These are phyloP conservation scores for Lepiota subincarnata DNA, from an alignment of 768 basidiomycete genomes.

Conservation along the genomic window DNA sequence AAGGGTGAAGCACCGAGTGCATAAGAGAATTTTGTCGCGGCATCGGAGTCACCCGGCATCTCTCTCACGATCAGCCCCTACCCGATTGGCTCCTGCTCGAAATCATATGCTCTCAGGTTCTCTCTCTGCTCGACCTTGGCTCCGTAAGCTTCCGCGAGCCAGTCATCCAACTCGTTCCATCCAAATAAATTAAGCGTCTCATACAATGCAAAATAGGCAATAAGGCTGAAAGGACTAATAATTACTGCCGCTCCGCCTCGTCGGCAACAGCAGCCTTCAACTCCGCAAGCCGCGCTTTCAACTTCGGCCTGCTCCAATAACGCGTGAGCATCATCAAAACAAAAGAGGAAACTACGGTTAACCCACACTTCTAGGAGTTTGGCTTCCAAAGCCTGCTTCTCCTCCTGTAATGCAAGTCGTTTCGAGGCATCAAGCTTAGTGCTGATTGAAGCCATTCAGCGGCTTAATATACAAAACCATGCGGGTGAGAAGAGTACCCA, in stretches of 20 bases:
- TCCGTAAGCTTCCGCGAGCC: too few relatives aligned
- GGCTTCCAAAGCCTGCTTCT: slow-evolving; percentile 85
- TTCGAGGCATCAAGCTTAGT: slow-evolving; percentile 88
- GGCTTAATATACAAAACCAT: slow-evolving; percentile 1
- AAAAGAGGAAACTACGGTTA: not conserved
- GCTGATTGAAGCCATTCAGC: slow-evolving; percentile 33
- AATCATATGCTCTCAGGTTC: slow-evolving; percentile 1
- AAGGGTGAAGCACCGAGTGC: slow-evolving; percentile 6
- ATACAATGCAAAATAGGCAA: too few relatives aligned
- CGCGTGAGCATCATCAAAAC: slow-evolving; percentile 2
- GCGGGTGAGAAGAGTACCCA: slow-evolving; percentile 34
- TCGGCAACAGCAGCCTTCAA: slow-evolving; percentile 37
- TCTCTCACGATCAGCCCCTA: not conserved
- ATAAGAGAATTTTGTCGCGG: slow-evolving; percentile 2
- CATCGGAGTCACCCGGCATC: slow-evolving; percentile 5
- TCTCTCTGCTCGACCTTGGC: not conserved
- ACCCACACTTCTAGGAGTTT: slow-evolving; percentile 86
- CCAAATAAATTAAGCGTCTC: too few relatives aligned
- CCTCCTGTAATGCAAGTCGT: slow-evolving; percentile 86
- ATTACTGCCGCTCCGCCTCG: slow-evolving; percentile 4
- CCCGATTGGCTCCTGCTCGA: not conserved
- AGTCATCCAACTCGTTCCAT: too few relatives aligned
- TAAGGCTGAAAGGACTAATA: too few relatives aligned
- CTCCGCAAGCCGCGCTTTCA: slow-evolving; percentile 71
- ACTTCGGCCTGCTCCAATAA: slow-evolving; percentile 60